These are phyloP conservation scores for Volutella citrinella DNA, from an alignment of 2,329 filamentous ascomycete genomes.

Conservation along the genomic window DNA sequence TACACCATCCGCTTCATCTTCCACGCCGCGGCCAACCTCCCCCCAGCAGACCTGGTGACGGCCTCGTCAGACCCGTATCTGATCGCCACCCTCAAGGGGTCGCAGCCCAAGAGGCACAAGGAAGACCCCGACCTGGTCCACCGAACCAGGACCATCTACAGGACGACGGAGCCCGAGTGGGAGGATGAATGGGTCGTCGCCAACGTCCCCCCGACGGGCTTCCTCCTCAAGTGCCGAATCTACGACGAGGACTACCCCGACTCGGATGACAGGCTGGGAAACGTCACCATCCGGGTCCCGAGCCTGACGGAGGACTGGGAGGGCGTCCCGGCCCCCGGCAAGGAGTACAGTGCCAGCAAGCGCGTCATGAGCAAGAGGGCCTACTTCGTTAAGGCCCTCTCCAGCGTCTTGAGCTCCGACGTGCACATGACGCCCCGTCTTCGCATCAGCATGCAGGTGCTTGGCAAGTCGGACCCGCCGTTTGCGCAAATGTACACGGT, in stretches of 20 bases:
- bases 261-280: slow-evolving; percentile 83
- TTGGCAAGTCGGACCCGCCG: slow-evolving; percentile 70
- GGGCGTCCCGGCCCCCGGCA: slow-evolving; percentile 58
- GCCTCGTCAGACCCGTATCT: slow-evolving; percentile 83
- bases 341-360: slow-evolving; percentile 73
- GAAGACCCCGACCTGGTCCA: slow-evolving; percentile 75
- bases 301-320: slow-evolving; percentile 63
- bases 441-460: slow-evolving; percentile 70
- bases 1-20: slow-evolving; percentile 86
- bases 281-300: slow-evolving; percentile 68
- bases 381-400: slow-evolving; percentile 69
- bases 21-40: slow-evolving; percentile 75
- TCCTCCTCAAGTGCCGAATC: slow-evolving; percentile 78
- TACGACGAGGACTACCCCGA: slow-evolving; percentile 90
- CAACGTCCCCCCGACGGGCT: slow-evolving; percentile 78
- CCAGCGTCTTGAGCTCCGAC: slow-evolving; percentile 58
- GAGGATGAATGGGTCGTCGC: slow-evolving; percentile 83
- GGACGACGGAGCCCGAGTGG: slow-evolving; percentile 74
- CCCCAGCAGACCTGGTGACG: slow-evolving; percentile 74
- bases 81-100: slow-evolving; percentile 68
- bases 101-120: slow-evolving; percentile 73
- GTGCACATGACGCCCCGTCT: slow-evolving; percentile 69
- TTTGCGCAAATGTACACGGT: slow-evolving; percentile 74
- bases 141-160: slow-evolving; percentile 73
- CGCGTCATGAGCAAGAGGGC: slow-evolving; percentile 83